Conservation (phyloP, 2,329 filamentous ascomycete genomes). For the Arthrobotrys sphaeroides region DNA sequence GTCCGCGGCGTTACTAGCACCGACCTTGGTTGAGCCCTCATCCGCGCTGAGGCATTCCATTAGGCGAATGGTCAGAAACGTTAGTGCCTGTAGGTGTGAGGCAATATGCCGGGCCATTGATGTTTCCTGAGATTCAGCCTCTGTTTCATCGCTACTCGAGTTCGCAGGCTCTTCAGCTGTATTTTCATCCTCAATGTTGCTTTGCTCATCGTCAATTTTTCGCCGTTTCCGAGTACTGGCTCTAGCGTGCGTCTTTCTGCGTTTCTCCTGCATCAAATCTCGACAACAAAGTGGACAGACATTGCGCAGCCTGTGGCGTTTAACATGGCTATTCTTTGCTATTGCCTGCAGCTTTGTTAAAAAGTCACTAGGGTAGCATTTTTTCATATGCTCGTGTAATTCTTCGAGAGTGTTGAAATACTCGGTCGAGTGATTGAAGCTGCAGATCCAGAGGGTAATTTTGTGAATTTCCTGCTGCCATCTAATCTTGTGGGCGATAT, state of each 20-base stretch:
- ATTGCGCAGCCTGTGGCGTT: not conserved
- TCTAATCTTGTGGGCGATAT: not conserved
- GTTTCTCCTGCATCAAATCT: not conserved
- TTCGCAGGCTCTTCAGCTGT: not conserved
- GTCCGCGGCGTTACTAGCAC: no score
- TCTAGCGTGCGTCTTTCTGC: not conserved
- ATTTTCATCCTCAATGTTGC: not conserved
- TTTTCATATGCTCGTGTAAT: not conserved
- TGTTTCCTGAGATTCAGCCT: not conserved
- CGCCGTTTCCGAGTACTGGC: not conserved
- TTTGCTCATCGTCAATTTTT: not conserved
- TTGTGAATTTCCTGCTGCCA: conserved; percentile 18
- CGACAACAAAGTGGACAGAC: not conserved
- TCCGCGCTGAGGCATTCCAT: no score
- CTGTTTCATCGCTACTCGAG: not conserved
- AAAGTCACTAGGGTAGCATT: not conserved
- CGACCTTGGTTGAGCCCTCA: conserved; percentile 10
- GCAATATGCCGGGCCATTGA: not conserved
- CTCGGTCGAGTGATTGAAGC: not conserved
- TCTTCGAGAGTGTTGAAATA: conserved; percentile 1
- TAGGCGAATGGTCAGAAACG: not conserved
- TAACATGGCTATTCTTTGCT: not conserved
- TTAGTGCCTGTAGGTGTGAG: not conserved
- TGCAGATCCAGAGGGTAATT: not conserved
- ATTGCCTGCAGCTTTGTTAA: not conserved